These are phyloP conservation scores for Arabidopsis lyrata DNA, from an alignment of 441 rosid species.

Conservation along the genomic window DNA sequence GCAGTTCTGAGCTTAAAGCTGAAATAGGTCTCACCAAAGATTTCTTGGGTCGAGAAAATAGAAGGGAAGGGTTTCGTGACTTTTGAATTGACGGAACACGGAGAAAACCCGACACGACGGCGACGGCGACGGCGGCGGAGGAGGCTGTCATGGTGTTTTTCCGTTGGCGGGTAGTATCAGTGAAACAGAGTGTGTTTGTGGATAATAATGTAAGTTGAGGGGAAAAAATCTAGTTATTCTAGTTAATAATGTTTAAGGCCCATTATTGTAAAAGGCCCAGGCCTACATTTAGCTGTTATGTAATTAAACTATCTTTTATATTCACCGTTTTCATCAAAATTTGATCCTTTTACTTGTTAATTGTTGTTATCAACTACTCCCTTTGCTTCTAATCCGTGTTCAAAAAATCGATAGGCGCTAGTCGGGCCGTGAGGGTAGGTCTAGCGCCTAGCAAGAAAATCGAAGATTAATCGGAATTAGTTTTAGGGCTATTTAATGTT, in stretches of 20 bases:
- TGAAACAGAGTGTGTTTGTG: constrained; percentile 33
- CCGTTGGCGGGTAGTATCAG: constrained; percentile 35
- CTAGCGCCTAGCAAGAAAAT: too few species aligned
- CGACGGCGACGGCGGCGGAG: constrained; percentile 29
- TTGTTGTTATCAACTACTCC: too few species aligned
- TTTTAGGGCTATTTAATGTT: too few species aligned
- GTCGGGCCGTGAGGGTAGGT: too few species aligned
- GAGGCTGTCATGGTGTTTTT: constrained; percentile 49
- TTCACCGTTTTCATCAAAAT: too few species aligned
- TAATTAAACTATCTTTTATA: too few species aligned
- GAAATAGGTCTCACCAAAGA: constrained; percentile 46
- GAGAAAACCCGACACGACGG: constrained; percentile 30
- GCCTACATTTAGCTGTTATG: background rate
- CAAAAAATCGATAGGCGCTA: too few species aligned
- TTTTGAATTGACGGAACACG: constrained; percentile 20
- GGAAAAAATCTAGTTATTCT: background rate
- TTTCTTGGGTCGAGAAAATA: constrained; percentile 38
- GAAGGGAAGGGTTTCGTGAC: constrained; percentile 39
- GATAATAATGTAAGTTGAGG: constrained; percentile 10
- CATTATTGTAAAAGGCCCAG: constrained; percentile 13
- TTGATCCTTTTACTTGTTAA: too few species aligned
- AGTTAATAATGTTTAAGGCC: constrained; percentile 13
- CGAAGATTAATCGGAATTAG: too few species aligned
- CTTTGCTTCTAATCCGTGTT: too few species aligned
- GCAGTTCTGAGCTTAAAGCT: constrained; percentile 44